A percentile compares a stretch with the other conserved stretches of the same genome.
These are phyloP conservation scores for Ophiostoma novo-ulmi DNA, from an alignment of 2,329 filamentous ascomycete species.

Conservation along the genomic window DNA sequence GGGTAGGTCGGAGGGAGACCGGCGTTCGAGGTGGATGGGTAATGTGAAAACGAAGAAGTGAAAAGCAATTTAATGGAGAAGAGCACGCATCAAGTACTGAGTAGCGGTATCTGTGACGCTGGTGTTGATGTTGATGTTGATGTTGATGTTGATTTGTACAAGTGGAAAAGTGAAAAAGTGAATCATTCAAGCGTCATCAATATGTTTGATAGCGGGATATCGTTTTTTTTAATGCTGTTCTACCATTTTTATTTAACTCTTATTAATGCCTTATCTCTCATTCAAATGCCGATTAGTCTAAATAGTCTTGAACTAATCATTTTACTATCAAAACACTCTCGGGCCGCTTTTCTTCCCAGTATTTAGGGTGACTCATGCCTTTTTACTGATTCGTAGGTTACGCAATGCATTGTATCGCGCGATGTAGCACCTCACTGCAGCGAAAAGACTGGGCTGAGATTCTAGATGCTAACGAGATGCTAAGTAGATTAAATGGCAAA, in stretches of 20 bases:
- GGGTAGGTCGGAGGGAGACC: conserved; percentile 13
- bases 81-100: background rate
- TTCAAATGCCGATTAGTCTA: background rate
- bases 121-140: background rate
- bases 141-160: background rate
- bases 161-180: background rate
- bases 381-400: background rate
- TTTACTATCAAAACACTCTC: background rate
- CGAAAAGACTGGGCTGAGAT: background rate
- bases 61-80: background rate
- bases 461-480: background rate
- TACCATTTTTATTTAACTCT: background rate
- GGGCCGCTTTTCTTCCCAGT: background rate
- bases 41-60: conserved; percentile 12
- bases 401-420: background rate
- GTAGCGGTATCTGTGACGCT: background rate
- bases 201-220: background rate
- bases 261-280: background rate
- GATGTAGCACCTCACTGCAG: conserved; percentile 1
- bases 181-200: background rate
- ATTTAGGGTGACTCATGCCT: conserved; percentile 6
- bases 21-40: conserved; percentile 10
- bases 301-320: background rate
- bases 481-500: background rate
- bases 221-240: background rate